Evolutionary conservation across 345 rosid genomes (phyloP), one percentile per base, ranked within the genome.

Genomic region (Trapa bicornis): DNA sequence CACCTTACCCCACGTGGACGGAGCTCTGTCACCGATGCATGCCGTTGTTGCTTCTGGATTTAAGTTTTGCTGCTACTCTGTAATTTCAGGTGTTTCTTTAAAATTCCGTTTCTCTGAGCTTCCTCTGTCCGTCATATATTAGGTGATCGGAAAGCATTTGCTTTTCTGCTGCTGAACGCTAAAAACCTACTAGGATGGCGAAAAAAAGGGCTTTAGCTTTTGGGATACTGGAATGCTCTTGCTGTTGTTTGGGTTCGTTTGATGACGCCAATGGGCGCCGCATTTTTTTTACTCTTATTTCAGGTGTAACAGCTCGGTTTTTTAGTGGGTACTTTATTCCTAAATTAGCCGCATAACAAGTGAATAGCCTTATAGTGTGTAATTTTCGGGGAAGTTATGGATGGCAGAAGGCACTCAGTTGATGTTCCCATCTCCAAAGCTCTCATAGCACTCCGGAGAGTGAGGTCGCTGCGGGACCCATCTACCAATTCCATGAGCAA

Each of bases 401-500:
- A 94, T 48, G 88, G 85, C 68, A 68, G 95, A 75, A 76, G 99
- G 64, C 96, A 91, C 79, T 94, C 97, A 14, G 86, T 94, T 47
- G 99, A 94, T 73, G 71, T 91, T 65, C 99, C 99, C 16, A 87
- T 94, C 56, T 80, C 99, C 41, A 91, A 87, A 76, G 84, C 95
- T 42, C 95, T 94, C n/a, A 74, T 84, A 14, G 95, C 97, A 32
- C 88, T 94, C 35, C 81, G 96, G 81, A 86, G 97, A 65, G 99
- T 94, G 74, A 79, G 85, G 84, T 94, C 99, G 43, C 68, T 94
- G 48, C 85, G 95, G 85, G 99, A 94, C 79, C 99, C 99, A 2
- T 83, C 92, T 36, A 91, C 99, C 16, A 94, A 82, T 77, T 86
- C 97, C 7, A 83, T 91, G 96, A 94, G 92, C 85, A 94, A 91